Percentiles rank a stretch among this genome's conserved stretches.
These are phyloP conservation scores for Cryptosporidium canis DNA, from an alignment of 169 alveolate genomes.

Conservation along the genomic window DNA sequence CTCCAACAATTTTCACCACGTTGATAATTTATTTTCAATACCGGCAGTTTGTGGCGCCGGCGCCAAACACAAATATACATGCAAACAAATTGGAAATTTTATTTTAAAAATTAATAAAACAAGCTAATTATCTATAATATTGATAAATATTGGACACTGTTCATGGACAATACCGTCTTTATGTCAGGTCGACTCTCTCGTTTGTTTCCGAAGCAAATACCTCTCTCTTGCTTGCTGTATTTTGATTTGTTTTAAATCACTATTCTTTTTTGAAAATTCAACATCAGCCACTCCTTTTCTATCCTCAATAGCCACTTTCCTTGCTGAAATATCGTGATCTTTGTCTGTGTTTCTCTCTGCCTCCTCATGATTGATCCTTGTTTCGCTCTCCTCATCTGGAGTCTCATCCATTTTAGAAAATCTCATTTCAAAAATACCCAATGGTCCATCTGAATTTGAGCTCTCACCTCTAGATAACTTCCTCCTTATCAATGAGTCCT, in stretches of 20 bases:
- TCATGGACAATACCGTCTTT: background rate
- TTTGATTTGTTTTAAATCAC: background rate
- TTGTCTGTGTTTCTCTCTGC: background rate
- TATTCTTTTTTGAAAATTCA: background rate
- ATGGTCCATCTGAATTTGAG: background rate
- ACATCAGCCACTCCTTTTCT: background rate
- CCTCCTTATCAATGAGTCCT: background rate
- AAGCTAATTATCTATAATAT: background rate
- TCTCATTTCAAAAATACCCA: conserved; percentile 24
- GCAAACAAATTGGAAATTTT: background rate
- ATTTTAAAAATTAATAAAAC: background rate
- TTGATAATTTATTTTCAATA: background rate
- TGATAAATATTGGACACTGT: background rate
- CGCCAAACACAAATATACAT: background rate
- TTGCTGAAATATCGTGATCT: background rate
- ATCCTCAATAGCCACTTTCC: background rate
- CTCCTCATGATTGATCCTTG: background rate
- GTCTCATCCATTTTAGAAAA: background rate
- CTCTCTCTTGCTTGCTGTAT: conserved; percentile 47
- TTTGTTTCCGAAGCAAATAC: conserved; percentile 26
- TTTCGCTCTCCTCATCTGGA: background rate
- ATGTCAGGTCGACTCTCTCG: background rate
- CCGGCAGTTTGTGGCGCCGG: conserved; percentile 1
- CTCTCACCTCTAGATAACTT: background rate
- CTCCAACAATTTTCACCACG: background rate